Evolutionary conservation across 352 stramenopile genomes (phyloP).

Genomic region (Pythium biforme): DNA sequence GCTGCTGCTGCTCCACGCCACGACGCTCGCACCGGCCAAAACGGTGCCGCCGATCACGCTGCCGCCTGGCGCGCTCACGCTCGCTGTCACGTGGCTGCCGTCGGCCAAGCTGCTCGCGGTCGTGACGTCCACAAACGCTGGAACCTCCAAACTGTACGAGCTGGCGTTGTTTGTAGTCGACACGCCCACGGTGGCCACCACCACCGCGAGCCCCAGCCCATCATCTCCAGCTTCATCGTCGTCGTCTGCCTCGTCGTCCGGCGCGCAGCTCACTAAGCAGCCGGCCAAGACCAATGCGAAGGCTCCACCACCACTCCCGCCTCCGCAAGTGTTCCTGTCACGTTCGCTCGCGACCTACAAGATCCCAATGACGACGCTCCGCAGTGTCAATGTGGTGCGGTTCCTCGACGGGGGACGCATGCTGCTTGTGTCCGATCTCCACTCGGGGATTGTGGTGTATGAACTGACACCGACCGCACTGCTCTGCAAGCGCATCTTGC

Average conservation of each 20-base stretch:
- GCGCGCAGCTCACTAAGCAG: constrained; percentile 1
- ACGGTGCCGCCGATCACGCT: constrained; percentile 10
- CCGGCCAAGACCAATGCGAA: neutral
- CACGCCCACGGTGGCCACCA: neutral
- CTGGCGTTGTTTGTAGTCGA: neutral
- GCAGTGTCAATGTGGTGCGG: neutral
- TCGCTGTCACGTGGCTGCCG: constrained; percentile 13
- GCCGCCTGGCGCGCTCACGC: neutral
- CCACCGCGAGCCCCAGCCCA: neutral
- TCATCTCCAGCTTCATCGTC: neutral
- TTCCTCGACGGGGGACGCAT: constrained; percentile 17
- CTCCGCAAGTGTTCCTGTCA: constrained; percentile 3
- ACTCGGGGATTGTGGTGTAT: constrained; percentile 11
- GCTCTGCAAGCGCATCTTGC: constrained; percentile 7
- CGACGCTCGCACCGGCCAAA: constrained; percentile 7
- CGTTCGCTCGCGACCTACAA: constrained; percentile 10
- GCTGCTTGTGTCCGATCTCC: constrained; percentile 23
- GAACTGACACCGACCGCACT: constrained; percentile 13
- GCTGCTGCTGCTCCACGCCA: constrained; percentile 13
- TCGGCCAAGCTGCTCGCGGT: constrained; percentile 16
- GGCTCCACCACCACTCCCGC: neutral
- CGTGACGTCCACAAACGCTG: neutral
- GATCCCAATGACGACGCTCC: constrained; percentile 4
- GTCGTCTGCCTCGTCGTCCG: neutral
- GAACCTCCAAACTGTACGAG: neutral